These are phyloP conservation scores for Pleurotus citrinopileatus DNA, from an alignment of 768 basidiomycete genomes.

Conservation along the genomic window DNA sequence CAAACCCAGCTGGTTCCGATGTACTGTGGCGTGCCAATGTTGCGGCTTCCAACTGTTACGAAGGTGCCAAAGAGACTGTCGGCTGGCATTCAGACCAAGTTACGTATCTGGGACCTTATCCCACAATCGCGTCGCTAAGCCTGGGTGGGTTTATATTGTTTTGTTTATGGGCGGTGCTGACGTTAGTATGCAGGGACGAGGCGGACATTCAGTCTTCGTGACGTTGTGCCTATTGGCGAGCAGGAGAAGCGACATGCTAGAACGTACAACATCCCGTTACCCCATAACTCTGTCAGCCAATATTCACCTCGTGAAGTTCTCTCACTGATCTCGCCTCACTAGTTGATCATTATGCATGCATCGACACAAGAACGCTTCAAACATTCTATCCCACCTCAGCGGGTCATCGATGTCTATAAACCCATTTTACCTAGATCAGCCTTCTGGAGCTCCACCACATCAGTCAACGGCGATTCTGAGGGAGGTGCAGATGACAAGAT, in stretches of 20 bases:
- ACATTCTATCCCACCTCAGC: slow-evolving; percentile 73
- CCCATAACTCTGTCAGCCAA: slow-evolving; percentile 75
- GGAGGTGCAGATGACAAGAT: slow-evolving; percentile 13
- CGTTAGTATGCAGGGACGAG: slow-evolving; percentile 49
- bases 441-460: not conserved
- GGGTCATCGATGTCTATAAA: slow-evolving; percentile 66
- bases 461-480: not conserved
- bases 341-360: slow-evolving; percentile 89
- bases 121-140: slow-evolving; percentile 83
- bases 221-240: slow-evolving; percentile 70
- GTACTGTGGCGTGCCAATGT: slow-evolving; percentile 74
- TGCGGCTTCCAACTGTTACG: slow-evolving; percentile 82
- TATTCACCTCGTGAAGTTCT: not conserved
- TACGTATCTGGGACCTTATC: slow-evolving; percentile 79
- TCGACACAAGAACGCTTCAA: slow-evolving; percentile 82
- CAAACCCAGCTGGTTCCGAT: slow-evolving; percentile 9
- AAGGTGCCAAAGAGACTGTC: slow-evolving; percentile 78
- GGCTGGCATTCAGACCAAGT: slow-evolving; percentile 82
- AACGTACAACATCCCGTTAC: slow-evolving; percentile 74
- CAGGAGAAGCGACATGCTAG: slow-evolving; percentile 52
- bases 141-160: slow-evolving; percentile 46
- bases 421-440: slow-evolving; percentile 45
- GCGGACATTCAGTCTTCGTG: slow-evolving; percentile 70
- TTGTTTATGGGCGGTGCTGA: not conserved
- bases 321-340: slow-evolving; percentile 7